phyloP scores from a whole-genome alignment of 352 stramenopile genomes.

The Globisporangium nodosum region DNA sequence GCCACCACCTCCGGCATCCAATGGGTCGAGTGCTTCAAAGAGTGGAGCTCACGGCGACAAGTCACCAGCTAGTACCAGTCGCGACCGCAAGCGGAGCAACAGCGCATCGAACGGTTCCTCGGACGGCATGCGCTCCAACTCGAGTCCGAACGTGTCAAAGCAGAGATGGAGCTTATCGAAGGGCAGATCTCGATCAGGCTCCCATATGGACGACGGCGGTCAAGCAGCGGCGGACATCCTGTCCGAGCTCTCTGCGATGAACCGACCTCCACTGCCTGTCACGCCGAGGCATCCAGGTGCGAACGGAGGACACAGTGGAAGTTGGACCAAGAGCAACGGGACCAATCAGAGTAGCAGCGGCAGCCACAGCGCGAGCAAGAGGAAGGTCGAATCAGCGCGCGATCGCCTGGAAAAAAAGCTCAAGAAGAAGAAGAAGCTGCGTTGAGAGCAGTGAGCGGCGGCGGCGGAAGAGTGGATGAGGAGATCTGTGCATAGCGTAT shows the following conservation, averaged over 20 bases:
- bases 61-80: neutral
- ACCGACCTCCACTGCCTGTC: constrained; percentile 39
- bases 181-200: constrained; percentile 14
- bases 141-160: neutral
- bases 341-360: neutral
- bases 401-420: constrained; percentile 79
- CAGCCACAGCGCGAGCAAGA: constrained; percentile 22
- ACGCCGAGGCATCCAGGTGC: constrained; percentile 15
- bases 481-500: neutral
- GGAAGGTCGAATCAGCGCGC: constrained; percentile 52
- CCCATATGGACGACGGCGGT: constrained; percentile 8
- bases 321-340: constrained; percentile 14
- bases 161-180: constrained; percentile 13
- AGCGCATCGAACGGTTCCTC: constrained; percentile 10
- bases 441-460: constrained; percentile 13
- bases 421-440: constrained; percentile 66
- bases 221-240: constrained; percentile 22
- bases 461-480: neutral
- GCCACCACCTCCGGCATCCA: constrained; percentile 5
- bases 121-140: constrained; percentile 8
- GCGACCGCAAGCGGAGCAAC: constrained; percentile 7
- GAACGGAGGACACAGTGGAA: constrained; percentile 3
- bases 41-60: neutral
- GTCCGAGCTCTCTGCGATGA: constrained; percentile 19
- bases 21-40: neutral